Evolutionary conservation across 768 basidiomycete species (phyloP).

Genomic region (Daedaleopsis sinensis): DNA sequence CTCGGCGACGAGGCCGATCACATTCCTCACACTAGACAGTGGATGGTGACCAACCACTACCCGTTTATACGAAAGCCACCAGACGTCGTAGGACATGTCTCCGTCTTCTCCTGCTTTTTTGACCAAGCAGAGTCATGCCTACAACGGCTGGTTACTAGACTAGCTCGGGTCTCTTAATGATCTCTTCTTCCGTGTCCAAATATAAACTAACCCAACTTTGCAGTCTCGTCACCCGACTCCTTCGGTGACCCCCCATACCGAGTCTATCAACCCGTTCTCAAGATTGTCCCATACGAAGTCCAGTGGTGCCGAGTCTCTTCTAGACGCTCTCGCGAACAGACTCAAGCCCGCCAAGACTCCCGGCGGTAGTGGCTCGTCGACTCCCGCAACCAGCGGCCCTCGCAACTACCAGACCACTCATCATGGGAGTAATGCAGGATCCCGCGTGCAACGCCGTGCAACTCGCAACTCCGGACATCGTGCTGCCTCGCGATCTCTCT

Average conservation of each 20-base stretch:
- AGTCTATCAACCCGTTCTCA: constrained; percentile 60
- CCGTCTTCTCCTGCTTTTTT: no score
- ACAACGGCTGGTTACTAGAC: no score
- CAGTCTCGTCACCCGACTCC: constrained; percentile 45
- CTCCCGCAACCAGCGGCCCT: constrained; percentile 3
- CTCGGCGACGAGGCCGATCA: no score
- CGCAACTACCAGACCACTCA: constrained; percentile 49
- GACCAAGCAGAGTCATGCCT: no score
- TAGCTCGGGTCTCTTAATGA: not conserved
- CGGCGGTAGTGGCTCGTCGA: constrained; percentile 4
- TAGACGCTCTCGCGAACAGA: constrained; percentile 21
- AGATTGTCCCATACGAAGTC: constrained; percentile 34
- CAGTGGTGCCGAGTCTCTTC: constrained; percentile 25
- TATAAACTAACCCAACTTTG: no score
- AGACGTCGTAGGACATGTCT: no score
- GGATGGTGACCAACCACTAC: no score
- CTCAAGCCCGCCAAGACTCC: constrained; percentile 21
- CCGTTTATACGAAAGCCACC: no score
- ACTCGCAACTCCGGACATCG: constrained; percentile 22
- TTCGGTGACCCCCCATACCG: constrained; percentile 43
- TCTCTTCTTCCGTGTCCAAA: no score
- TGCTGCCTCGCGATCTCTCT: constrained; percentile 23
- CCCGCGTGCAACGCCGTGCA: constrained; percentile 29
- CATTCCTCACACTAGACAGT: no score
- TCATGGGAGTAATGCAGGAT: constrained; percentile 27